phyloP scores from a whole-genome alignment of 2,329 filamentous ascomycete species.

The Aureobasidium sp. region DNA sequence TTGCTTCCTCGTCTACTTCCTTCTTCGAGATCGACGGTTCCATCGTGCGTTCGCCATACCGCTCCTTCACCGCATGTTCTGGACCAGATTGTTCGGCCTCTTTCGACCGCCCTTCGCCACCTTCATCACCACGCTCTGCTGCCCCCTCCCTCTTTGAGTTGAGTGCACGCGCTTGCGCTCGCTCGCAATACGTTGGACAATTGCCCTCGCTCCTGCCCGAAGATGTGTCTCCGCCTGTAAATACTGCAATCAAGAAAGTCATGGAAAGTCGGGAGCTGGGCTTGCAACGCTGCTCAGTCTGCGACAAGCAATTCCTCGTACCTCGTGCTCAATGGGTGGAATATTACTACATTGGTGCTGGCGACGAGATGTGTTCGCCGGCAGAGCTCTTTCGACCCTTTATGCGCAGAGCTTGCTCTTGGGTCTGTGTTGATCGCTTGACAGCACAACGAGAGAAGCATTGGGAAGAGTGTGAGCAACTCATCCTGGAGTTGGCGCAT shows the following conservation, averaged over 20 bases:
- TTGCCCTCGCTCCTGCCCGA: constrained; percentile 21
- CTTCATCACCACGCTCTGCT: constrained; percentile 10
- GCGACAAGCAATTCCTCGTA: constrained; percentile 26
- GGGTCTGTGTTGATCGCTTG: constrained; percentile 23
- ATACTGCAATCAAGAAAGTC: constrained; percentile 22
- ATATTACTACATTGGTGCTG: constrained; percentile 26
- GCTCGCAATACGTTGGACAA: constrained; percentile 24
- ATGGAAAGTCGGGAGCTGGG: constrained; percentile 20
- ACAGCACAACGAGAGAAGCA: not conserved
- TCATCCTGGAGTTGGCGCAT: not conserved
- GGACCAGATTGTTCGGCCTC: not conserved
- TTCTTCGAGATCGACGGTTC: constrained; percentile 28
- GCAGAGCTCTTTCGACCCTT: constrained; percentile 29
- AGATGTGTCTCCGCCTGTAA: constrained; percentile 20
- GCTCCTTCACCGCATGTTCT: constrained; percentile 4
- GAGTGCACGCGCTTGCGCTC: constrained; percentile 24
- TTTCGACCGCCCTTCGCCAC: constrained; percentile 8
- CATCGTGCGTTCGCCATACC: constrained; percentile 7
- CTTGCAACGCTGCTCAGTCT: constrained; percentile 29
- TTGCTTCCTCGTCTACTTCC: constrained; percentile 23
- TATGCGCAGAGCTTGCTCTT: constrained; percentile 27
- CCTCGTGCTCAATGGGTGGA: constrained; percentile 32
- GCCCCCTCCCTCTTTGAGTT: constrained; percentile 33
- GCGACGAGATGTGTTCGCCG: constrained; percentile 6
- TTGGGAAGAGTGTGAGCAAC: constrained; percentile 1